phyloP scores from a whole-genome alignment of 148 eudicot genomes.

The Camellia sinensis region DNA sequence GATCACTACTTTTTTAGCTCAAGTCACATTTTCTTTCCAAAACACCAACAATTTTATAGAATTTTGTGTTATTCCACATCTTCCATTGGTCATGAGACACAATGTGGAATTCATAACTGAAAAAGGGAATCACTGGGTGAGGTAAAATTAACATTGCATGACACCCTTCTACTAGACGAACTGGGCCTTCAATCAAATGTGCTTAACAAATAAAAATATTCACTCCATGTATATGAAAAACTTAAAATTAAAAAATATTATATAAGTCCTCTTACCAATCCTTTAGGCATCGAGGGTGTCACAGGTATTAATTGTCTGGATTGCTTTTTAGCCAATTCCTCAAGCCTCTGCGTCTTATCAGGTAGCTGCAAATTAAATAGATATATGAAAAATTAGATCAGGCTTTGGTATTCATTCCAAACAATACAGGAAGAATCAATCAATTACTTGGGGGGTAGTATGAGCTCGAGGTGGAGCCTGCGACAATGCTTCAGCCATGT shows the following conservation, averaged over 20 bases:
- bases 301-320: slow-evolving; percentile 78
- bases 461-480: slow-evolving; percentile 67
- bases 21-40: too few relatives aligned
- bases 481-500: slow-evolving; percentile 82
- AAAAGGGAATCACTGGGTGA: neutral
- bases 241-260: neutral
- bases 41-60: too few relatives aligned
- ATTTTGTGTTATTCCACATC: too few relatives aligned
- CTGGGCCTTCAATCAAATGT: neutral
- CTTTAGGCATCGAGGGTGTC: slow-evolving; percentile 69
- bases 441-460: slow-evolving; percentile 55
- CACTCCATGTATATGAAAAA: too few relatives aligned
- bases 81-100: too few relatives aligned
- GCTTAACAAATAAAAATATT: neutral
- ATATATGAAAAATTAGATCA: neutral
- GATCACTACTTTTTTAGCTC: too few relatives aligned
- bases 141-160: neutral
- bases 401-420: neutral
- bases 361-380: slow-evolving; percentile 38
- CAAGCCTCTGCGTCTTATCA: slow-evolving; percentile 62
- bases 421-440: neutral
- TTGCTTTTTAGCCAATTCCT: slow-evolving; percentile 77
- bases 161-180: neutral
- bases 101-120: neutral
- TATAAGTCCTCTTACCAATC: slow-evolving; percentile 39